These are phyloP conservation scores for Buddleja alternifolia DNA, from an alignment of 257 asterid species.

Conservation along the genomic window DNA sequence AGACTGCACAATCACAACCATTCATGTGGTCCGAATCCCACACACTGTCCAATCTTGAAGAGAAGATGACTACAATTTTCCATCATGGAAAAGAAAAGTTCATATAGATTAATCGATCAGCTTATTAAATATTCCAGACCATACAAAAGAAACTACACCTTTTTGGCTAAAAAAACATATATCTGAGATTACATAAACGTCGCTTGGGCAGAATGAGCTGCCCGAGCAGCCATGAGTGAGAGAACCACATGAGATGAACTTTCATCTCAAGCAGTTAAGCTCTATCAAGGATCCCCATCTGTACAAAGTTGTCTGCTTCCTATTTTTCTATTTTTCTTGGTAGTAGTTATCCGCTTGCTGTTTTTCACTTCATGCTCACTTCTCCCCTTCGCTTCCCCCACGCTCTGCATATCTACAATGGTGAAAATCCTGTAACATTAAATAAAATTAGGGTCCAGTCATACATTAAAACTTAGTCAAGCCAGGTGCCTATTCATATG, in stretches of 20 bases:
- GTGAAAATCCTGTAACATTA: constrained; percentile 25
- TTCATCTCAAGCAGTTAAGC: constrained; percentile 25
- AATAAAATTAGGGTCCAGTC: not conserved
- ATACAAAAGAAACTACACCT: constrained; percentile 8
- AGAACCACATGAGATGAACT: constrained; percentile 24
- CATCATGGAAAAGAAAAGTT: not conserved
- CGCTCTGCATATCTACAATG: constrained; percentile 31
- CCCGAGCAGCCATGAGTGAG: constrained; percentile 1
- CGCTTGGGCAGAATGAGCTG: constrained; percentile 13
- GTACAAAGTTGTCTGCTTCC: constrained; percentile 31
- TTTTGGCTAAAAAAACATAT: constrained; percentile 10
- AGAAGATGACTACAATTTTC: not conserved
- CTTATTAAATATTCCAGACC: constrained; percentile 29
- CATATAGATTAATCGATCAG: constrained; percentile 7
- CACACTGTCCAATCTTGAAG: not conserved
- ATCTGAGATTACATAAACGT: constrained; percentile 19
- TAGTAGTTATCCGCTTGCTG: no score
- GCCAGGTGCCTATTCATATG: not conserved
- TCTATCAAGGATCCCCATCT: constrained; percentile 28
- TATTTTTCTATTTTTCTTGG: no score
- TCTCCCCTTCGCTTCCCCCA: constrained; percentile 13
- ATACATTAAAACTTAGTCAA: not conserved
- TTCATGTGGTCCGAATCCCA: no score
- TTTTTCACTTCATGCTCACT: constrained; percentile 1
- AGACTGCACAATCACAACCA: no score